Percentiles rank a stretch among this genome's conserved stretches.
Conservation (phyloP, 2,329 filamentous ascomycete genomes). For the Magnaporthales sp. region DNA sequence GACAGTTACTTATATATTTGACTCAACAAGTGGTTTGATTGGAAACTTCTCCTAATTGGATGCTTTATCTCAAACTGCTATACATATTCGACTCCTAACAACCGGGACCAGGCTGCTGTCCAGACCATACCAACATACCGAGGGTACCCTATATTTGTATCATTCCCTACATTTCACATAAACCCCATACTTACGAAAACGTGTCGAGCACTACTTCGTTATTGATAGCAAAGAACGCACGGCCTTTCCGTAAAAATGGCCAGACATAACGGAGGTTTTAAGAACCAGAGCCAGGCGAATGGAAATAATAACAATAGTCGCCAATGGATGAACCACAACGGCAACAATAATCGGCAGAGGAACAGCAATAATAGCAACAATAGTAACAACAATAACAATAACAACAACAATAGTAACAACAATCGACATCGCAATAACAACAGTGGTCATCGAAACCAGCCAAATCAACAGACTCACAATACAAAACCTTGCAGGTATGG, state of each 20-base stretch:
- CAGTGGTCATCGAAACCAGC: not conserved
- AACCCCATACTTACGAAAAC: not conserved
- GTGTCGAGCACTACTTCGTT: not conserved
- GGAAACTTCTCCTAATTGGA: not conserved
- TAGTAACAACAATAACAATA: conserved; percentile 5
- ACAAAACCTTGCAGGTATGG: not conserved
- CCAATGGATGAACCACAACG: conserved; percentile 14
- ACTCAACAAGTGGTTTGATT: not conserved
- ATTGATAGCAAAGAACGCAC: not conserved
- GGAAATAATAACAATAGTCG: conserved; percentile 19
- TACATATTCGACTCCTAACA: not conserved
- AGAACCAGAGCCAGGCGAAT: conserved; percentile 19
- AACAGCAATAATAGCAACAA: conserved; percentile 10
- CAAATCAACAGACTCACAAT: not conserved
- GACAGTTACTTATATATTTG: not conserved
- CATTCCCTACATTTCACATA: not conserved
- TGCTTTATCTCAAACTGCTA: not conserved
- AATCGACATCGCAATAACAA: conserved; percentile 1
- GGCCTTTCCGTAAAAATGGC: not conserved
- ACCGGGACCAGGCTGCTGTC: not conserved
- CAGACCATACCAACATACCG: not conserved
- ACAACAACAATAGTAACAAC: conserved; percentile 8
- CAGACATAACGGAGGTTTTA: conserved; percentile 18
- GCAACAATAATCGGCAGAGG: conserved; percentile 17
- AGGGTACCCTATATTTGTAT: not conserved